Conservation (phyloP, 2,329 filamentous ascomycete genomes). For the Ophiosphaerella herpotricha region DNA sequence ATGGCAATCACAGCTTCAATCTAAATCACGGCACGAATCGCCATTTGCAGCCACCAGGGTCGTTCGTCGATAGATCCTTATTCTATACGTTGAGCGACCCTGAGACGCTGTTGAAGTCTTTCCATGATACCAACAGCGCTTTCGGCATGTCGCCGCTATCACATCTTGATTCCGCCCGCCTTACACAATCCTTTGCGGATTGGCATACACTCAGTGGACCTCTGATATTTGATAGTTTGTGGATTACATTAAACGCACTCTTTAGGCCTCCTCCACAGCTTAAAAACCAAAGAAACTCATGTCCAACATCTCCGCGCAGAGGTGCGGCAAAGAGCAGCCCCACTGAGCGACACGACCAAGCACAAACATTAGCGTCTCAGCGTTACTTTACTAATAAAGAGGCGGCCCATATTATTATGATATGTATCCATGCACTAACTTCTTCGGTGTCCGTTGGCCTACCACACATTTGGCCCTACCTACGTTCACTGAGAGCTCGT, state of each 20-base stretch:
- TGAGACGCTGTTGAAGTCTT: slow-evolving; percentile 41
- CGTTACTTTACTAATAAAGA: slow-evolving; percentile 41
- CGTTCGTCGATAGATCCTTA: slow-evolving; percentile 39
- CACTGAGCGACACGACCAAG: neutral
- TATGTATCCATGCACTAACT: slow-evolving; percentile 48
- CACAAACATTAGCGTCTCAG: neutral
- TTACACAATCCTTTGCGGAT: slow-evolving; percentile 38
- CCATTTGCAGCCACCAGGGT: slow-evolving; percentile 17
- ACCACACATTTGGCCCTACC: slow-evolving; percentile 37
- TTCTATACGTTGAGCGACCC: slow-evolving; percentile 41
- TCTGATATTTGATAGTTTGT: slow-evolving; percentile 46
- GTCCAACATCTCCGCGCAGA: slow-evolving; percentile 23
- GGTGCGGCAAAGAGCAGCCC: neutral
- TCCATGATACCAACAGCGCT: slow-evolving; percentile 29
- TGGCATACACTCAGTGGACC: slow-evolving; percentile 42
- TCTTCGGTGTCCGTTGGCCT: slow-evolving; percentile 38
- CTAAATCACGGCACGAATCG: slow-evolving; percentile 25
- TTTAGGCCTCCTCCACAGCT: slow-evolving; percentile 44
- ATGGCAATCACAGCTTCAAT: slow-evolving; percentile 16
- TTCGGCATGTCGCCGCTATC: slow-evolving; percentile 37
- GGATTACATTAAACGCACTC: slow-evolving; percentile 35
- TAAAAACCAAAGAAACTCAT: slow-evolving; percentile 28
- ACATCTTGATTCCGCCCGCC: slow-evolving; percentile 38
- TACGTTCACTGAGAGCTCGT: slow-evolving; percentile 46
- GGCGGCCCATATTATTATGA: slow-evolving; percentile 48